These are phyloP conservation scores for Grifola frondosa DNA, from an alignment of 1,284 basidiomycete genomes.

Conservation along the genomic window DNA sequence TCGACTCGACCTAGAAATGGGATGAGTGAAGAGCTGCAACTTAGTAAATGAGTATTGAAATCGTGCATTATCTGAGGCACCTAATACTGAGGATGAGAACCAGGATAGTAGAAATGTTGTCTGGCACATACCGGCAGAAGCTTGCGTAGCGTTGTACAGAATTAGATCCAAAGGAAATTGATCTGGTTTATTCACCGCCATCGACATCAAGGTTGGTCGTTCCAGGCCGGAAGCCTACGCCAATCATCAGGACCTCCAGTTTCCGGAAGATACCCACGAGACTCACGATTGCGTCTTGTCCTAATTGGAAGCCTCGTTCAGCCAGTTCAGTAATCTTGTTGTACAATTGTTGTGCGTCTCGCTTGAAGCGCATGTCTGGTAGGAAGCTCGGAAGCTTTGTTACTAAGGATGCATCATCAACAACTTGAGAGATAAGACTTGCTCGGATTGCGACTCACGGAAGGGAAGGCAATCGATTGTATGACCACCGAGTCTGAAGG, in stretches of 20 bases:
- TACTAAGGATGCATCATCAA: slow-evolving; percentile 14
- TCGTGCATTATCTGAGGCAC: not conserved
- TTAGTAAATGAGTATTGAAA: not conserved
- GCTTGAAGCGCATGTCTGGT: slow-evolving; percentile 24
- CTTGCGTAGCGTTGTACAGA: slow-evolving; percentile 12
- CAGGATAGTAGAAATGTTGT: too few relatives aligned
- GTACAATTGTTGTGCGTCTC: slow-evolving; percentile 8
- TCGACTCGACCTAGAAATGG: slow-evolving; percentile 7
- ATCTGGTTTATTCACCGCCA: slow-evolving; percentile 61
- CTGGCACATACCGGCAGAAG: slow-evolving; percentile 10
- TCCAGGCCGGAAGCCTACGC: slow-evolving; percentile 18
- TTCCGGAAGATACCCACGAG: not conserved
- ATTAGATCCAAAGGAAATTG: slow-evolving; percentile 10
- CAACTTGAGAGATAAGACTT: too few relatives aligned
- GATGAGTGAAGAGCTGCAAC: not conserved
- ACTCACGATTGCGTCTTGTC: slow-evolving; percentile 12
- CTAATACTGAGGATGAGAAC: not conserved
- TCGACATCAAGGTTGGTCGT: slow-evolving; percentile 32
- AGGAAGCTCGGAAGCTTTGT: slow-evolving; percentile 22
- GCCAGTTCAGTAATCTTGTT: slow-evolving; percentile 11
- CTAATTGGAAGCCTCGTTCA: slow-evolving; percentile 10
- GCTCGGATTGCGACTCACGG: too few relatives aligned
- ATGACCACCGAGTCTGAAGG: slow-evolving; percentile 23
- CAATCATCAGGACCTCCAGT: too few relatives aligned
- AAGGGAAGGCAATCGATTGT: too few relatives aligned